phyloP scores from a whole-genome alignment of 2,329 filamentous ascomycete genomes.

The Trichoderma sp. region DNA sequence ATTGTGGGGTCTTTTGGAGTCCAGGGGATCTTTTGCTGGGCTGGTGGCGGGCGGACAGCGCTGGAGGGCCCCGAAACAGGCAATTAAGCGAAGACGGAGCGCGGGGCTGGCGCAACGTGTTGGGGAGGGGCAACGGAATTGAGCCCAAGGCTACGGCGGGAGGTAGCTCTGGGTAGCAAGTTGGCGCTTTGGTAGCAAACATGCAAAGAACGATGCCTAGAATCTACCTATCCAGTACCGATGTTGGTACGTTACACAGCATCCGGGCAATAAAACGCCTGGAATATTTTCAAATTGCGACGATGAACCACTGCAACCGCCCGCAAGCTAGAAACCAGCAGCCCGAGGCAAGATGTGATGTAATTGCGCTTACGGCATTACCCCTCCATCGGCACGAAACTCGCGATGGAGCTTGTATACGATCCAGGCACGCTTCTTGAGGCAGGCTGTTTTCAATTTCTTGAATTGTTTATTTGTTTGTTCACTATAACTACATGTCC shows the following conservation, averaged over 20 bases:
- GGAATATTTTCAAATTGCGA: background rate
- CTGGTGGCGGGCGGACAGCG: background rate
- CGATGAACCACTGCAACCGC: background rate
- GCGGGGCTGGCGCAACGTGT: conserved; percentile 28
- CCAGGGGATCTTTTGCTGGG: conserved; percentile 22
- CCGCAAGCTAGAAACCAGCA: background rate
- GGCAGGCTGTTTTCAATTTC: background rate
- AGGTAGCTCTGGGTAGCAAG: background rate
- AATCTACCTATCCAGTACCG: background rate
- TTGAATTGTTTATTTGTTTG: background rate
- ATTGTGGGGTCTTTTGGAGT: conserved; percentile 31
- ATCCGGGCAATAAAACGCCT: background rate
- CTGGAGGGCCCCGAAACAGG: conserved; percentile 10
- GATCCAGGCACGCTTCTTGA: background rate
- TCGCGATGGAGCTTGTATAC: background rate
- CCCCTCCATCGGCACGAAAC: conserved; percentile 1
- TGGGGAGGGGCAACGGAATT: conserved; percentile 4
- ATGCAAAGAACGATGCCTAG: background rate
- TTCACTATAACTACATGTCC: background rate
- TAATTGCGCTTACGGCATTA: background rate
- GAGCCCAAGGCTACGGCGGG: background rate
- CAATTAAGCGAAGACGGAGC: conserved; percentile 25
- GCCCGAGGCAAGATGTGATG: background rate
- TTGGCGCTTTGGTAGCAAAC: background rate
- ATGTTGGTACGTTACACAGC: background rate